Percentiles rank a stretch among this genome's conserved stretches.
phyloP scores from a whole-genome alignment of 192 early-diverging fungal species.

The Coemansia nantahalensis region DNA sequence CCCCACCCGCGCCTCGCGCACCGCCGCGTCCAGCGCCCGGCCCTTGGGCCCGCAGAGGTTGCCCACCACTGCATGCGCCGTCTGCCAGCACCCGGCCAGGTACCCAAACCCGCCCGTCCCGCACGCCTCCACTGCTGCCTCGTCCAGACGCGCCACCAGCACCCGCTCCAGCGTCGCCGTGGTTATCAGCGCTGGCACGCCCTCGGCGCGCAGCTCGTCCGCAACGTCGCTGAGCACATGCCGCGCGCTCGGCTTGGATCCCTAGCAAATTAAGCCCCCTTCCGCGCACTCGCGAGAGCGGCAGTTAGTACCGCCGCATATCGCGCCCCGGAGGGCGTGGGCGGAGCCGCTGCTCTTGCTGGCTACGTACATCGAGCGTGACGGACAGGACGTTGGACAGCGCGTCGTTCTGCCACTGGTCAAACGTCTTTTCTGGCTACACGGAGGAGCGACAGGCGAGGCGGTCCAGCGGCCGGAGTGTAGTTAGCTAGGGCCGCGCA shows the following conservation, averaged over 20 bases:
- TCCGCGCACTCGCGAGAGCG: too few relatives aligned
- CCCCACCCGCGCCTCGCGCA: conserved; percentile 58
- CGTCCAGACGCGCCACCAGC: conserved; percentile 69
- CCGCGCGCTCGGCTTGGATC: conserved; percentile 25
- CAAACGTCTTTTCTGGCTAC: conserved; percentile 47
- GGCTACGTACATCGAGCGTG: conserved; percentile 62
- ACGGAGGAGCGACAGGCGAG: conserved; percentile 2
- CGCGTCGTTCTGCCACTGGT: conserved; percentile 80
- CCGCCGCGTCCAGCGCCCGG: conserved; percentile 56
- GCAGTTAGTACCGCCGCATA: too few relatives aligned
- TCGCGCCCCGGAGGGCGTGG: not conserved
- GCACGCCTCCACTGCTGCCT: conserved; percentile 37
- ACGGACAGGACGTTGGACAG: conserved; percentile 74
- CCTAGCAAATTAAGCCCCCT: too few relatives aligned
- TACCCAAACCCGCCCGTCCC: conserved; percentile 61
- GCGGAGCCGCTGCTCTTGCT: not conserved
- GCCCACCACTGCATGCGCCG: conserved; percentile 51
- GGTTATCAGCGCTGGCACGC: conserved; percentile 36
- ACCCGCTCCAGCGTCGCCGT: conserved; percentile 61
- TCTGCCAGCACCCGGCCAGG: conserved; percentile 62
- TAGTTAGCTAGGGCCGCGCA: too few relatives aligned
- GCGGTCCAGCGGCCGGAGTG: too few relatives aligned
- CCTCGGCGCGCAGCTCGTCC: conserved; percentile 39
- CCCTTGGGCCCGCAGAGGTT: conserved; percentile 49
- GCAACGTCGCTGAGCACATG: conserved; percentile 22